Percentiles rank a stretch among this genome's conserved stretches.
These are phyloP conservation scores for Erysimum pusillum DNA, from an alignment of 441 rosid species.

Conservation along the genomic window DNA sequence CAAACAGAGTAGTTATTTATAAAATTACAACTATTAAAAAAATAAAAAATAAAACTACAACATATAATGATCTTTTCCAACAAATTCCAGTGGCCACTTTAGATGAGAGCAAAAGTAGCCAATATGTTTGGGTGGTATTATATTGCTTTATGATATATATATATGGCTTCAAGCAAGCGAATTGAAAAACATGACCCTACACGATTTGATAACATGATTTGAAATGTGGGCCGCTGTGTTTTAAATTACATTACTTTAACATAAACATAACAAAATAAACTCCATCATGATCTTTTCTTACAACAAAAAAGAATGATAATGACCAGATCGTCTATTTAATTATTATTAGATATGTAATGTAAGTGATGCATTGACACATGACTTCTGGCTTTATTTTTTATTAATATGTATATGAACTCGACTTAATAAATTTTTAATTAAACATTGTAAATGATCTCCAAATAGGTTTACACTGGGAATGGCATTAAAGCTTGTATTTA, in stretches of 20 bases:
- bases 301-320: background rate
- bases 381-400: background rate
- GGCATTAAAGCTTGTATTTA: background rate
- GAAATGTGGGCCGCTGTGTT: constrained; percentile 40
- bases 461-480: background rate
- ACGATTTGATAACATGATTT: constrained; percentile 47
- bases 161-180: constrained; percentile 34
- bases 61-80: constrained; percentile 22
- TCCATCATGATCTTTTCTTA: constrained; percentile 13
- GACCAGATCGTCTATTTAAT: background rate
- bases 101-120: constrained; percentile 32
- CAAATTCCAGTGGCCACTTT: constrained; percentile 33
- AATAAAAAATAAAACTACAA: background rate
- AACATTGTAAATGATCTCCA: background rate
- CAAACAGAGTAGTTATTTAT: background rate
- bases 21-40: background rate
- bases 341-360: background rate
- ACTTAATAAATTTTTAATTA: background rate
- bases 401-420: background rate
- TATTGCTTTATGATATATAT: constrained; percentile 35
- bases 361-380: constrained; percentile 4
- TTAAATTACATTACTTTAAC: constrained; percentile 9
- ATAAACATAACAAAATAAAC: constrained; percentile 4
- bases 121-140: constrained; percentile 22
- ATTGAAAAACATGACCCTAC: constrained; percentile 38